A percentile compares a stretch with the other conserved stretches of the same genome.
phyloP scores from a whole-genome alignment of 176 grass and related monocot species.

The Guadua angustifolia region DNA sequence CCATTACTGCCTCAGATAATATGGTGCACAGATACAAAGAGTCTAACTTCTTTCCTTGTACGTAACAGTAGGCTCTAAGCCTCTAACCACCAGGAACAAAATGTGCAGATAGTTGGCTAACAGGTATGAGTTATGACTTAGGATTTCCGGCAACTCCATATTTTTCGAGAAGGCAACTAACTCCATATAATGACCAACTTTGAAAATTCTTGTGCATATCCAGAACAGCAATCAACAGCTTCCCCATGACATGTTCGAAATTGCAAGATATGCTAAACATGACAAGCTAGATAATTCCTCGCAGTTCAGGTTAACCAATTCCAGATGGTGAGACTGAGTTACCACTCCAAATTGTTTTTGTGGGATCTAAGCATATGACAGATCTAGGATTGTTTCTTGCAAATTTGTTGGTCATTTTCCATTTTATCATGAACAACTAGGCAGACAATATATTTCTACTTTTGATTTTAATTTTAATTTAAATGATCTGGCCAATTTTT shows the following conservation, averaged over 20 bases:
- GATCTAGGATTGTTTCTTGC: neutral
- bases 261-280: neutral
- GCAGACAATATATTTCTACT: slow-evolving; percentile 10
- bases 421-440: neutral
- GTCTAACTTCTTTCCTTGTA: neutral
- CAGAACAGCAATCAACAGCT: neutral
- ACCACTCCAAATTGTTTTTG: neutral
- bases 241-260: slow-evolving; percentile 13
- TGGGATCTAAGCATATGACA: neutral
- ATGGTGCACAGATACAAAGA: neutral
- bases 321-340: slow-evolving; percentile 2
- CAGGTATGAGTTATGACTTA: neutral
- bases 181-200: neutral
- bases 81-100: slow-evolving; percentile 6
- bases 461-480: slow-evolving; percentile 13
- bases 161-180: neutral
- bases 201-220: neutral
- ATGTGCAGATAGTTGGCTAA: neutral
- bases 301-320: neutral
- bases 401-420: neutral
- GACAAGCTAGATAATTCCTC: neutral
- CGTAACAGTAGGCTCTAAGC: neutral
- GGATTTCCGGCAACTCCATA: neutral
- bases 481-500: neutral
- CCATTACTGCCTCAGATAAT: neutral